Conservation (phyloP, 108 stramenopile genomes). For the Discostella stelligeroides region DNA sequence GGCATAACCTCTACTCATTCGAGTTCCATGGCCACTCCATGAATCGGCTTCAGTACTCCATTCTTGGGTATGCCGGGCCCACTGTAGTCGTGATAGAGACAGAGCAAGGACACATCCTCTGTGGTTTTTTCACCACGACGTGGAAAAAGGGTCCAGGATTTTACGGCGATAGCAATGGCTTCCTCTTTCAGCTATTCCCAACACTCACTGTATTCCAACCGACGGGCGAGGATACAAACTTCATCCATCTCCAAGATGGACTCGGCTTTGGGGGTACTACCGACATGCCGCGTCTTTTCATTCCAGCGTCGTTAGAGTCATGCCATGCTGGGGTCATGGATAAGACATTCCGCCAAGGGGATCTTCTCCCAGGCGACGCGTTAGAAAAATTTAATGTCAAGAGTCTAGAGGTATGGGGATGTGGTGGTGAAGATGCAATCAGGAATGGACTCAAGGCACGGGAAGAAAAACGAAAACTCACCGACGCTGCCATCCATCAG, state of each 20-base stretch:
- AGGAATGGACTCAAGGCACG: slow-evolving; percentile 35
- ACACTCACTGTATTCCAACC: slow-evolving; percentile 39
- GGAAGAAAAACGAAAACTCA: slow-evolving; percentile 27
- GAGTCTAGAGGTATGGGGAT: slow-evolving; percentile 48
- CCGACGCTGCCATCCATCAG: slow-evolving; percentile 39
- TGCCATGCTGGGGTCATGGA: slow-evolving; percentile 51
- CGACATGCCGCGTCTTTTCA: slow-evolving; percentile 45
- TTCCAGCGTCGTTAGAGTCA: slow-evolving; percentile 42
- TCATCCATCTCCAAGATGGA: slow-evolving; percentile 46
- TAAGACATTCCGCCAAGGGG: slow-evolving; percentile 44
- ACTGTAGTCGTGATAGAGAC: slow-evolving; percentile 40
- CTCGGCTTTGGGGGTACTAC: slow-evolving; percentile 49
- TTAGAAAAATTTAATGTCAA: slow-evolving; percentile 51
- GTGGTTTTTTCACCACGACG: slow-evolving; percentile 37
- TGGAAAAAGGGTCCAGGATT: slow-evolving; percentile 43
- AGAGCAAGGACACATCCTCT: slow-evolving; percentile 40
- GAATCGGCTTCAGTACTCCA: slow-evolving; percentile 46
- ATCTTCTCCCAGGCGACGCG: slow-evolving; percentile 40
- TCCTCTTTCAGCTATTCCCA: slow-evolving; percentile 47
- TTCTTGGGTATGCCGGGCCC: slow-evolving; percentile 47
- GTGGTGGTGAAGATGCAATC: slow-evolving; percentile 41
- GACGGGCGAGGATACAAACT: slow-evolving; percentile 39
- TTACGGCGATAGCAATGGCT: slow-evolving; percentile 42
- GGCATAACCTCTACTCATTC: slow-evolving; percentile 47
- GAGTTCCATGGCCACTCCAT: slow-evolving; percentile 46